phyloP scores from a whole-genome alignment of 2,329 filamentous ascomycete species.

The Fusarium humuli region DNA sequence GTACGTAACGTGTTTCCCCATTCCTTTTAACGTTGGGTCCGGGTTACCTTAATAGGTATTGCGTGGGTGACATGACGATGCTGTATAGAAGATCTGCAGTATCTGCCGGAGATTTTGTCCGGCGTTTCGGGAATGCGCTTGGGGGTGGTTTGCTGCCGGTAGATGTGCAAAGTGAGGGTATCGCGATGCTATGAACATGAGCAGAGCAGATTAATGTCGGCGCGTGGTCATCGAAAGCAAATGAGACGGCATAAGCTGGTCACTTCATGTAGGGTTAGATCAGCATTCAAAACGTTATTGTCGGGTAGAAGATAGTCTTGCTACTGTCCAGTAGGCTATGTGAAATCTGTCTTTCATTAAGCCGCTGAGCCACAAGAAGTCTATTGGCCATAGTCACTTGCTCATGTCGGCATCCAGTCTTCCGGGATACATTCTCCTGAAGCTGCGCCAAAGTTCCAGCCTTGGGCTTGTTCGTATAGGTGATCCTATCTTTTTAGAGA shows the following conservation, averaged over 20 bases:
- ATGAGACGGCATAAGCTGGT: accelerated
- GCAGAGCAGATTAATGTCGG: no score
- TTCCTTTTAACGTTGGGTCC: not conserved
- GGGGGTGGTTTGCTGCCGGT: accelerated
- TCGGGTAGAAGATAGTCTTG: no score
- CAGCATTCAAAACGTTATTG: no score
- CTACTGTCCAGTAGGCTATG: no score
- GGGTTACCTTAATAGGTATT: constrained; percentile 1
- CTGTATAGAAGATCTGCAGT: not conserved
- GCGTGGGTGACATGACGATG: not conserved
- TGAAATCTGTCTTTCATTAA: no score
- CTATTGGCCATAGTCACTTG: not conserved
- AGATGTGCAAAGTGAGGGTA: not conserved
- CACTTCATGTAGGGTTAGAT: accelerated
- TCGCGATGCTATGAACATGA: not conserved
- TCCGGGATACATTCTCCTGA: accelerated
- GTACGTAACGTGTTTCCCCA: not conserved
- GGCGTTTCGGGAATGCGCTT: no score
- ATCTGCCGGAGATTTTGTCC: not conserved
- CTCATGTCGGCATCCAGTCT: not conserved
- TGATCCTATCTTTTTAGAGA: not conserved
- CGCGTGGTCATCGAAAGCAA: no score
- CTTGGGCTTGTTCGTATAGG: not conserved
- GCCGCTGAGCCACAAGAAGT: no score
- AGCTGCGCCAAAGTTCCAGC: no score